Conservation (phyloP, 2,329 filamentous ascomycete species). For the Cercospora brassicicola region DNA sequence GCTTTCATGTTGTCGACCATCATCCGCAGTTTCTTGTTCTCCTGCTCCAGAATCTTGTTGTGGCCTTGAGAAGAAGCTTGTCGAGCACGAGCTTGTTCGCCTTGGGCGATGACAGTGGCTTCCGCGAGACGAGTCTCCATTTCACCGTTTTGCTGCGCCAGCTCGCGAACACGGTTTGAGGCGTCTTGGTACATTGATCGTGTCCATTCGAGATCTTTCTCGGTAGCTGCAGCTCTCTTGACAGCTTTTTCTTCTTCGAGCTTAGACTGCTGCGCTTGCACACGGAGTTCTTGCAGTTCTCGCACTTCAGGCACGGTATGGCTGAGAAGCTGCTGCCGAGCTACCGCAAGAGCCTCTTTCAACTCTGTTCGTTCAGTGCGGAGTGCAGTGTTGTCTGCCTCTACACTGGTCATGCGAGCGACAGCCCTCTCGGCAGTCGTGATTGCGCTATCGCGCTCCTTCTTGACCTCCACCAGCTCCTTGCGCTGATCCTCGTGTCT, state of each 20-base stretch:
- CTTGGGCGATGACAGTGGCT: slow-evolving; percentile 32
- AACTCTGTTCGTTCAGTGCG: slow-evolving; percentile 33
- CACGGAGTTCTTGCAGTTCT: slow-evolving; percentile 34
- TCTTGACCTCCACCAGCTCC: slow-evolving; percentile 29
- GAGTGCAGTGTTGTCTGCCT: slow-evolving; percentile 27
- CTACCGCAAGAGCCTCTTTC: slow-evolving; percentile 35
- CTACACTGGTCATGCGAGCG: slow-evolving; percentile 25
- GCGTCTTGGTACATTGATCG: slow-evolving; percentile 61
- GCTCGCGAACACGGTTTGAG: slow-evolving; percentile 50
- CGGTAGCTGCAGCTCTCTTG: slow-evolving; percentile 37
- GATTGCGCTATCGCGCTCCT: slow-evolving; percentile 34
- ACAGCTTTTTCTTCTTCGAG: slow-evolving; percentile 34
- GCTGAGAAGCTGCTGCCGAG: slow-evolving; percentile 31
- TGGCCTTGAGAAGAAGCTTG: slow-evolving; percentile 30
- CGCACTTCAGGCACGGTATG: slow-evolving; percentile 38
- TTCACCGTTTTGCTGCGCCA: slow-evolving; percentile 51
- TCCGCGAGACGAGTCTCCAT: slow-evolving; percentile 43
- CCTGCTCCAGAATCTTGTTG: slow-evolving; percentile 26
- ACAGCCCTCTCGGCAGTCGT: slow-evolving; percentile 28
- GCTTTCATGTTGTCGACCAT: slow-evolving; percentile 34
- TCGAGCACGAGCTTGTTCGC: slow-evolving; percentile 32
- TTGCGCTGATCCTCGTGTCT: slow-evolving; percentile 37
- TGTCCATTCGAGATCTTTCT: slow-evolving; percentile 58
- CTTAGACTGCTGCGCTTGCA: slow-evolving; percentile 25
- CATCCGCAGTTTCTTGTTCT: slow-evolving; percentile 34